Evolutionary conservation across 1,139 yeast species (phyloP), one percentile per base, ranked within the genome.

Genomic region (Hyphopichia burtonii): DNA sequence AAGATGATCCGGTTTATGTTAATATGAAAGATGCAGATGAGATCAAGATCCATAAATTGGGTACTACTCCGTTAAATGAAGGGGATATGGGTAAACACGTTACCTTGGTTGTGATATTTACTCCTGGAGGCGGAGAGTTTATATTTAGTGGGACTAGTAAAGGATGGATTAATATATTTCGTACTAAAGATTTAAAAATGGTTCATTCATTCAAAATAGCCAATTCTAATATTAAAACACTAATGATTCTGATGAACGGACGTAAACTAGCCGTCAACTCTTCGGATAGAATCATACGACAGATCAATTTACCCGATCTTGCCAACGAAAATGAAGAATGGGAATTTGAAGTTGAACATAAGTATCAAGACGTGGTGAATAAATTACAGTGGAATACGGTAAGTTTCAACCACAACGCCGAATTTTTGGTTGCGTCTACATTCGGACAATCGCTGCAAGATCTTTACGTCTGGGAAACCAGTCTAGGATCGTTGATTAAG

Each of bases 401-500:
- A 1, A 71, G 83, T 11, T 84, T 88, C 63, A 83, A 83, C 51
- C 82, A 85, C 49, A 82, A 84, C 47, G 93, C 87, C 0, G 98
- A 91, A 48, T 91, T 86, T 59, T 66, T 91, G 12, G 82, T 89
- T 39, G 98, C 97, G 0, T 83, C 96, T 1, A 87, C 96, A 0
- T 86, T 80, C 58, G 96, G 96, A 17, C 85, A 87, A 23, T 80
- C 88, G 12, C 83, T 89, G 2, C 96, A 90, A 55, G 96, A 89
- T 54, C 74, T 93, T 38, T 91, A 90, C 60, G 78, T 93, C 46
- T 91, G 98, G 98, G 98, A 93, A 56, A 87, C 96, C 0, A 74
- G 82, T 11, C 76, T 86, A 73, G 98, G 97, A 0, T 83, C 96
- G 14, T 68, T 91, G 43, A 87, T 90, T 34, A 87, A 91, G 63